Percentiles rank a stretch among this genome's conserved stretches.
phyloP scores from a whole-genome alignment of 441 rosid genomes.

The Metrosideros polymorpha region DNA sequence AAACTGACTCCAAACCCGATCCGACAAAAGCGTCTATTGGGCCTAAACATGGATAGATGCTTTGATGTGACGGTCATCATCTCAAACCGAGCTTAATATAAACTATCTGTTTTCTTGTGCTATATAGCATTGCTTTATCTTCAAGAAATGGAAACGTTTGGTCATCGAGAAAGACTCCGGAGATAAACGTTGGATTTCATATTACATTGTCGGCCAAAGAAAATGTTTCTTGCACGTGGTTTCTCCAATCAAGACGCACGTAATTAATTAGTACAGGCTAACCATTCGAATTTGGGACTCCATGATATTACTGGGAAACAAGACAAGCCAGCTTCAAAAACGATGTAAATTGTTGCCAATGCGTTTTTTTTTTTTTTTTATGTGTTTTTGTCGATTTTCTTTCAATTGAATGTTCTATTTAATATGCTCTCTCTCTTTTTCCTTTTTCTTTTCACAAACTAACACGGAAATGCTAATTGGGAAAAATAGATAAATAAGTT shows the following conservation, averaged over 20 bases:
- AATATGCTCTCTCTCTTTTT: not conserved
- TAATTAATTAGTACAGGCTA: not conserved
- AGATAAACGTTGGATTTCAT: not conserved
- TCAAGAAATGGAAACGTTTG: not conserved
- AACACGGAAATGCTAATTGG: not conserved
- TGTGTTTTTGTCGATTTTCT: not conserved
- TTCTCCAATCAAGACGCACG: not conserved
- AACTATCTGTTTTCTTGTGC: not conserved
- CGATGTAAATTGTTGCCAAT: fast-evolving
- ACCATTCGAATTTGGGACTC: not conserved
- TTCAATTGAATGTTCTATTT: not conserved
- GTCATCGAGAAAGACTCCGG: not conserved
- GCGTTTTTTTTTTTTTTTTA: too few species aligned
- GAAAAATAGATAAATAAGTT: too few species aligned
- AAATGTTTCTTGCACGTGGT: not conserved
- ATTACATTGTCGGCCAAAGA: not conserved
- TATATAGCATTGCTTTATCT: not conserved
- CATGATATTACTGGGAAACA: not conserved
- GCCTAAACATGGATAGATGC: not conserved
- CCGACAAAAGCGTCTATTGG: too few species aligned
- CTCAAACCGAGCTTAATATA: not conserved
- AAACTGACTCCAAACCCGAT: not conserved
- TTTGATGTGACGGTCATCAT: not conserved
- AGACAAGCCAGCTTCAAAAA: not conserved
- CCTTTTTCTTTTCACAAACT: not conserved